Evolutionary conservation across 176 grass and related monocot species (phyloP).

Genomic region (Tuctoria greenei): DNA sequence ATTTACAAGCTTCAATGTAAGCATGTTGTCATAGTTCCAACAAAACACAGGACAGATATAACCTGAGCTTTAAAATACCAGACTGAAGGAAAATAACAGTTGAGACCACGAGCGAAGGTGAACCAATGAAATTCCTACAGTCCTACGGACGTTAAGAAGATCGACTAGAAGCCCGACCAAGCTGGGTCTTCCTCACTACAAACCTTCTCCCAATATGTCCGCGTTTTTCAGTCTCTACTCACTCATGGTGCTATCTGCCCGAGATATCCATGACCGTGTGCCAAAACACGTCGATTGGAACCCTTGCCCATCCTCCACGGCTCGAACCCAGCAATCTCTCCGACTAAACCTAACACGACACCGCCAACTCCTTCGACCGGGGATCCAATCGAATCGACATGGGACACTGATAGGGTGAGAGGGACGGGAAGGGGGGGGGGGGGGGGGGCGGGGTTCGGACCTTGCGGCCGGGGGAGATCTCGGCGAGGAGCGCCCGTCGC

Average conservation of each 20-base stretch:
- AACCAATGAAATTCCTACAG: neutral
- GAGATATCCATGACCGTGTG: neutral
- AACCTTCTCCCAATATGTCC: neutral
- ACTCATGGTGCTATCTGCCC: neutral
- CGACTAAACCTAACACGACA: neutral
- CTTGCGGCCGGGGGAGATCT: slow-evolving; percentile 52
- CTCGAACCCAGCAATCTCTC: neutral
- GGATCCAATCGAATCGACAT: slow-evolving; percentile 23
- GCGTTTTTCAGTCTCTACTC: neutral
- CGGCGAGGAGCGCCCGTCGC: slow-evolving; percentile 50
- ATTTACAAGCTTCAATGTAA: neutral
- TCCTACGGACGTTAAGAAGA: too few species aligned
- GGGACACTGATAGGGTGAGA: neutral
- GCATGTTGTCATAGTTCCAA: neutral
- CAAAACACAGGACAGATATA: neutral
- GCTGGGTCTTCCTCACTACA: neutral
- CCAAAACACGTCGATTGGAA: neutral
- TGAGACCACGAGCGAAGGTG: neutral
- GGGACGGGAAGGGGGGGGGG: neutral
- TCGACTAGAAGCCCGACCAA: neutral
- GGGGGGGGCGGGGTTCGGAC: too few species aligned
- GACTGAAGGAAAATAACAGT: neutral
- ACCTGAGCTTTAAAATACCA: neutral
- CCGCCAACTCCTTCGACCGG: neutral
- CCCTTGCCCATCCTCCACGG: neutral